phyloP scores from a whole-genome alignment of 345 rosid species.

The Acer campestre region DNA sequence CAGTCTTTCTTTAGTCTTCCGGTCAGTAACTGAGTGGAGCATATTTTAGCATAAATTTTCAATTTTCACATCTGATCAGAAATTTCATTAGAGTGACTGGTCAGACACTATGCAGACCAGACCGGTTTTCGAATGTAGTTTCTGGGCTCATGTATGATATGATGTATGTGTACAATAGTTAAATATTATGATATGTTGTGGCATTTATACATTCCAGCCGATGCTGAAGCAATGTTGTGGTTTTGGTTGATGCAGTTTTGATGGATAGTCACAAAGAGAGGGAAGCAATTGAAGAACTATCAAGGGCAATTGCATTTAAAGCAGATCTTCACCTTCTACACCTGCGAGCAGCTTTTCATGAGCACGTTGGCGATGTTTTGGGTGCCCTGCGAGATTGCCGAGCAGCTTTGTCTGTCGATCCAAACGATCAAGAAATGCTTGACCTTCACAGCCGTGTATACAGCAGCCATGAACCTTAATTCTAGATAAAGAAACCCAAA shows the following conservation, averaged over 20 bases:
- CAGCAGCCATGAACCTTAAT: slow-evolving; percentile 92
- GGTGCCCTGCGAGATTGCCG: slow-evolving; percentile 87
- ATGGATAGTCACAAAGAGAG: slow-evolving; percentile 88
- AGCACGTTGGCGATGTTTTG: slow-evolving; percentile 68
- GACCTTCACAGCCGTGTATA: slow-evolving; percentile 91
- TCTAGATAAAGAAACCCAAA: neutral
- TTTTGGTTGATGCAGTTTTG: slow-evolving; percentile 56
- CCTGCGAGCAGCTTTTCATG: slow-evolving; percentile 91
- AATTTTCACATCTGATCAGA: neutral
- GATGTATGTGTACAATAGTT: neutral
- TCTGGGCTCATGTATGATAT: neutral
- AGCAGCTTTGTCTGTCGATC: slow-evolving; percentile 94
- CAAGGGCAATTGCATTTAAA: slow-evolving; percentile 86
- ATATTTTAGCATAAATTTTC: too few relatives aligned
- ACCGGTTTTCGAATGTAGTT: neutral
- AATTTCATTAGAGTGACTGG: neutral
- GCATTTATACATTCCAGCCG: neutral
- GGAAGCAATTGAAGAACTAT: slow-evolving; percentile 88
- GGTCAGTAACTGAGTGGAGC: too few relatives aligned
- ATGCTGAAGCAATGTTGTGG: neutral
- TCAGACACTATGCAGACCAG: neutral
- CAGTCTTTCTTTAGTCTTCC: too few relatives aligned
- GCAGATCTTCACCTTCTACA: slow-evolving; percentile 95
- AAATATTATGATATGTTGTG: neutral
- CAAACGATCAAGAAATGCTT: slow-evolving; percentile 89